Evolutionary conservation across 148 eudicot species (phyloP).

Genomic region (Mesembryanthemum crystallinum): DNA sequence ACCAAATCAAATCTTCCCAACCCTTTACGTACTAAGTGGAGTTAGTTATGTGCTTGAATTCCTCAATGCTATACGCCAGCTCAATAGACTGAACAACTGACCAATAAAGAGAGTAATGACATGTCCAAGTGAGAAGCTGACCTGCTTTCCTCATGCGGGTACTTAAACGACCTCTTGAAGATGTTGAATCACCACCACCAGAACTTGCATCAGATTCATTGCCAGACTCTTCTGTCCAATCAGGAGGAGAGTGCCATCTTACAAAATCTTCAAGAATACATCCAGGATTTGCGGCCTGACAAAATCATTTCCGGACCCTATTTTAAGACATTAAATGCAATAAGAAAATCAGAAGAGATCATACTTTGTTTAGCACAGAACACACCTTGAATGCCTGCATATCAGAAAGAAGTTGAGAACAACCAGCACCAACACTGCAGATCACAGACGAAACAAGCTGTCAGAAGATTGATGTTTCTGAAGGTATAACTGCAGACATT

Average conservation of each 20-base stretch:
- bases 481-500: background rate
- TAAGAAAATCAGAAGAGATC: background rate
- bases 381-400: slow-evolving; percentile 99
- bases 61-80: background rate
- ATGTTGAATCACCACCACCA: slow-evolving; percentile 38
- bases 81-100: background rate
- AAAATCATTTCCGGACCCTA: background rate
- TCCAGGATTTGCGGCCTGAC: slow-evolving; percentile 98
- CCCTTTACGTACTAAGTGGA: background rate
- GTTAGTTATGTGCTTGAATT: background rate
- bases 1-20: background rate
- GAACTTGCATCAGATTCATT: slow-evolving; percentile 37
- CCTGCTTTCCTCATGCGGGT: slow-evolving; percentile 94
- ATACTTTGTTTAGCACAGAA: slow-evolving; percentile 1
- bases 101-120: background rate
- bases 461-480: slow-evolving; percentile 10
- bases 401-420: slow-evolving; percentile 96
- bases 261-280: slow-evolving; percentile 96
- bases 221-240: slow-evolving; percentile 70
- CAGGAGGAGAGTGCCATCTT: slow-evolving; percentile 99
- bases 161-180: slow-evolving; percentile 85
- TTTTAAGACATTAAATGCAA: background rate
- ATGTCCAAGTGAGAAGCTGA: slow-evolving; percentile 20
- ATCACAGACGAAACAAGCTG: slow-evolving; percentile 8
- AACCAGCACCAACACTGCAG: slow-evolving; percentile 93